phyloP scores from a whole-genome alignment of 305 asterid genomes.

The Fraxinus angustifolia region DNA sequence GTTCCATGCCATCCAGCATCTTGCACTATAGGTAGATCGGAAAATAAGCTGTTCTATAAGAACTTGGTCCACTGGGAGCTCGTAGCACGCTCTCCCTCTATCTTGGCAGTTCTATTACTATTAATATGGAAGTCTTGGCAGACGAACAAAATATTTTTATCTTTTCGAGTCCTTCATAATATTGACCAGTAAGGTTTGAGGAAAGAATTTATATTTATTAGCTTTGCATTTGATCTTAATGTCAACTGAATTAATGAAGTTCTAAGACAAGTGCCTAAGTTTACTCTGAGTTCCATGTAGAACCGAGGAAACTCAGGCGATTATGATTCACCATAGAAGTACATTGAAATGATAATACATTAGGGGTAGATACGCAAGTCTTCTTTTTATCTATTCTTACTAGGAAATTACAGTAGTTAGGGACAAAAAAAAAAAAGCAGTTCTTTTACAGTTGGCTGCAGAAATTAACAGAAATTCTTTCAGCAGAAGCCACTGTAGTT shows the following conservation, averaged over 20 bases:
- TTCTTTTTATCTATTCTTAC: conserved; percentile 26
- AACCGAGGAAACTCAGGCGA: conserved; percentile 19
- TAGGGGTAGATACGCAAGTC: conserved; percentile 25
- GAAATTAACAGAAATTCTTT: conserved; percentile 21
- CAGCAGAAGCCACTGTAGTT: conserved; percentile 20
- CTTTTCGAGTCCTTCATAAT: neutral
- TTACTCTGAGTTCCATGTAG: conserved; percentile 9
- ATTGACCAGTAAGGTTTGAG: neutral
- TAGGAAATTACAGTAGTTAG: conserved; percentile 25
- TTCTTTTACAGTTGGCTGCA: conserved; percentile 42
- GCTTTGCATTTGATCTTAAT: neutral
- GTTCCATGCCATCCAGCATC: neutral
- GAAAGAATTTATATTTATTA: neutral
- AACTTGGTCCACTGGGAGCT: neutral
- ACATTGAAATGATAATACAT: conserved; percentile 25
- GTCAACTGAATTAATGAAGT: neutral
- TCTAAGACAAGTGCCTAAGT: neutral
- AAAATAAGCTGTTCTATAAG: neutral
- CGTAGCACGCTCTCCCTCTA: neutral
- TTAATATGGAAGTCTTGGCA: neutral
- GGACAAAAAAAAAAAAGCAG: conserved; percentile 10
- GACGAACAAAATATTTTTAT: neutral
- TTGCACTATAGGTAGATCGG: neutral
- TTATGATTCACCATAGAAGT: conserved; percentile 19
- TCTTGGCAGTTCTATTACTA: neutral